Evolutionary conservation across 176 grass and related monocot genomes (phyloP).

Genomic region (Juncus effusus): DNA sequence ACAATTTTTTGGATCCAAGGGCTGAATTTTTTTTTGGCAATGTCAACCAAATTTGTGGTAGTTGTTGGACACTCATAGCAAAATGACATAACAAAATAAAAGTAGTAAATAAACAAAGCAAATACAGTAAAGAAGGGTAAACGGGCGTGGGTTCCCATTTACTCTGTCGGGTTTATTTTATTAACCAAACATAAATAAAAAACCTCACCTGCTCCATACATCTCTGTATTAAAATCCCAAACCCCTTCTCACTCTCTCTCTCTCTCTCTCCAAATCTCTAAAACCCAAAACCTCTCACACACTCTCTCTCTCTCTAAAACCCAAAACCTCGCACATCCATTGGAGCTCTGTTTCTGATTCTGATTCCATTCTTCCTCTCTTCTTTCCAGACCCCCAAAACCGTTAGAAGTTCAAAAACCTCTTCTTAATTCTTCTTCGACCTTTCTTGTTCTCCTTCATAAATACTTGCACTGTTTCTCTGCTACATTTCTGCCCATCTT

Average conservation of each 20-base stretch:
- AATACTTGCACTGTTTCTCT: neutral
- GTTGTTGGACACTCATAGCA: no score
- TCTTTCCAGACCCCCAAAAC: slow-evolving; percentile 7
- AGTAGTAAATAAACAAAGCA: neutral
- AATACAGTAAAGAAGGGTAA: slow-evolving; percentile 4
- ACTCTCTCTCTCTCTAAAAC: slow-evolving; percentile 22
- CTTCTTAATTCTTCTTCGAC: slow-evolving; percentile 16
- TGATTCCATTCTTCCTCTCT: neutral
- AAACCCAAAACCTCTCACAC: slow-evolving; percentile 9
- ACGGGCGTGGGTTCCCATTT: slow-evolving; percentile 28
- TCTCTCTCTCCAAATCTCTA: slow-evolving; percentile 20
- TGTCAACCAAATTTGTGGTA: no score
- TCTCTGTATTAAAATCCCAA: neutral
- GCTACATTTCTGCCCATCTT: slow-evolving; percentile 4
- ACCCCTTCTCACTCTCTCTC: neutral
- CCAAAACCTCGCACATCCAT: slow-evolving; percentile 2
- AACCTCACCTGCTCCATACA: slow-evolving; percentile 2
- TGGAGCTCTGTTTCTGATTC: slow-evolving; percentile 18
- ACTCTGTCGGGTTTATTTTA: slow-evolving; percentile 20
- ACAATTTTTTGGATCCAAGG: no score
- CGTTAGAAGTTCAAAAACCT: slow-evolving; percentile 16
- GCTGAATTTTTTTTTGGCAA: no score
- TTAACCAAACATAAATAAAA: slow-evolving; percentile 1
- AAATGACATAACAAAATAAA: no score
- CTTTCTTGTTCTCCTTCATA: slow-evolving; percentile 2